A percentile compares a stretch with the other conserved stretches of the same genome.
These are phyloP conservation scores for Botrytis hyacinthi DNA, from an alignment of 2,329 filamentous ascomycete genomes.

Conservation along the genomic window DNA sequence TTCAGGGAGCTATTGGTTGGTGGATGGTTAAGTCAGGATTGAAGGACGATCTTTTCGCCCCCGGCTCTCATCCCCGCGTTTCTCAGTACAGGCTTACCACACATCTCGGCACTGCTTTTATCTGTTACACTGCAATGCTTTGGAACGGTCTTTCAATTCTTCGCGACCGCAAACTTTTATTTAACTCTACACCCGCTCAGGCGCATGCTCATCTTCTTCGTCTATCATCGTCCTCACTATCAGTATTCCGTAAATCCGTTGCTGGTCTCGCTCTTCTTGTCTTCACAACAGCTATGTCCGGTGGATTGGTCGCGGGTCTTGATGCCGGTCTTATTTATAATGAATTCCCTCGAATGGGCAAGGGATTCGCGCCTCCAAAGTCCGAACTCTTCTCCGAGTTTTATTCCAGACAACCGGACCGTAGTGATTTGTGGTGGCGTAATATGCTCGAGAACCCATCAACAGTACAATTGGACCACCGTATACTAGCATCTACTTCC, in stretches of 20 bases:
- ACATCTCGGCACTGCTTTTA: constrained; percentile 85
- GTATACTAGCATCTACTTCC: constrained; percentile 85
- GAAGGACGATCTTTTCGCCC: constrained; percentile 91
- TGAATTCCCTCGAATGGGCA: constrained; percentile 94
- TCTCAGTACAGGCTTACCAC: constrained; percentile 90
- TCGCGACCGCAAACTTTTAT: constrained; percentile 65
- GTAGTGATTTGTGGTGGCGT: constrained; percentile 88
- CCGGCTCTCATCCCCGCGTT: constrained; percentile 86
- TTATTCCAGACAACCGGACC: constrained; percentile 77
- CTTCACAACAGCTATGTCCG: constrained; percentile 90
- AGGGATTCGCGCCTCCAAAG: constrained; percentile 75
- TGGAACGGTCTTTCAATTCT: constrained; percentile 83
- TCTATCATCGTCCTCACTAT: constrained; percentile 66
- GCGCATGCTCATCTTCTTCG: constrained; percentile 54
- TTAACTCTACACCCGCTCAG: constrained; percentile 64
- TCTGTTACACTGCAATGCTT: constrained; percentile 93
- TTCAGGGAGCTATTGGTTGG: constrained; percentile 95
- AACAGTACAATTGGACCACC: constrained; percentile 92
- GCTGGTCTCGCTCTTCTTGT: constrained; percentile 70
- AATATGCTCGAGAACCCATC: constrained; percentile 98
- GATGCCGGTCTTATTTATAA: constrained; percentile 98
- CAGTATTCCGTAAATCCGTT: constrained; percentile 70
- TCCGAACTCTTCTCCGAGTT: constrained; percentile 81
- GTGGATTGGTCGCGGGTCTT: constrained; percentile 87
- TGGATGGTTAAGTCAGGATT: constrained; percentile 99